Percentiles rank a stretch among this genome's conserved stretches.
Evolutionary conservation across 192 early-diverging fungal species (phyloP).

Genomic region (Podila clonocystis): DNA sequence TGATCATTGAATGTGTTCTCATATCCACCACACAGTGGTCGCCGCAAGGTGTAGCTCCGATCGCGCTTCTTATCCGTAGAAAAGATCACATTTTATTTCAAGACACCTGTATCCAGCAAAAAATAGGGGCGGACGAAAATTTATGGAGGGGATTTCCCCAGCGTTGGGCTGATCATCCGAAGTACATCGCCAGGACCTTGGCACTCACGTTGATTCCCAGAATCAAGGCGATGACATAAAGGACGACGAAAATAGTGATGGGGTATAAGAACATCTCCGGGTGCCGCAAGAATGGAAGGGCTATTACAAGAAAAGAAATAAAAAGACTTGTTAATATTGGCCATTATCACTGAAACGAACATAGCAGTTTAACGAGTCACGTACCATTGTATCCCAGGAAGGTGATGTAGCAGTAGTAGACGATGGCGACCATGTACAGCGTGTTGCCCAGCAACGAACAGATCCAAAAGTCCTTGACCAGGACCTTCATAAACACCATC

Average conservation of each 20-base stretch:
- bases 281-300: conserved; percentile 92
- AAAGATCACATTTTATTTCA: too few species aligned
- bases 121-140: background rate
- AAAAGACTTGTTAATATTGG: background rate
- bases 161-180: conserved; percentile 52
- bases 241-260: conserved; percentile 70
- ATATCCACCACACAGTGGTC: too few species aligned
- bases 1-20: too few species aligned
- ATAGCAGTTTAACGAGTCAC: conserved; percentile 8
- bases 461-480: conserved; percentile 83
- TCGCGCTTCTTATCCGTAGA: too few species aligned
- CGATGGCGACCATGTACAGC: conserved; percentile 82
- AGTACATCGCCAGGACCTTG: conserved; percentile 80
- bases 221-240: conserved; percentile 67
- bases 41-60: too few species aligned
- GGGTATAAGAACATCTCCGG: conserved; percentile 91
- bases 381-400: conserved; percentile 94
- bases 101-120: too few species aligned
- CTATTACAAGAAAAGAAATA: conserved; percentile 55
- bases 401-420: conserved; percentile 90
- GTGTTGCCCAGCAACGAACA: conserved; percentile 88
- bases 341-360: background rate
- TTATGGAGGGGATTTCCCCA: background rate
- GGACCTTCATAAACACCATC: conserved; percentile 90
- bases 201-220: conserved; percentile 85